Conservation (phyloP, 768 basidiomycete genomes). For the Suillus americanus region DNA sequence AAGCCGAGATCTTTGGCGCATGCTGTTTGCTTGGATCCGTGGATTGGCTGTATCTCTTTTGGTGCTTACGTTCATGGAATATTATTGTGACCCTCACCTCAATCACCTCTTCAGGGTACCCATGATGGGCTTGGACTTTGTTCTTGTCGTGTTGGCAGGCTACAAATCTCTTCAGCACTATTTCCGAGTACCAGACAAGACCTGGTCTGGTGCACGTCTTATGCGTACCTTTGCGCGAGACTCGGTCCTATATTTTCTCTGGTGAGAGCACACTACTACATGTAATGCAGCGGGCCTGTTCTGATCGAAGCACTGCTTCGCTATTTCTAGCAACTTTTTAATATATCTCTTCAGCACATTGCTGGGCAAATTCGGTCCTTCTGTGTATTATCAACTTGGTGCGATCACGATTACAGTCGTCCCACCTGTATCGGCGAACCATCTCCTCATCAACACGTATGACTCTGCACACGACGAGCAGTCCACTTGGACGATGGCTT, state of each 20-base stretch:
- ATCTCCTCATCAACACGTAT: background rate
- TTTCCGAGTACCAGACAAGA: constrained; percentile 6
- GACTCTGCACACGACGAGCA: background rate
- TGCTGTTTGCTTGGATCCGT: background rate
- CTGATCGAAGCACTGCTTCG: background rate
- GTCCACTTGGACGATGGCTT: background rate
- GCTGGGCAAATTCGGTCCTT: background rate
- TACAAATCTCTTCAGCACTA: constrained; percentile 12
- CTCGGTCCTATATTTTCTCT: constrained; percentile 8
- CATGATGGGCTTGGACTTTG: constrained; percentile 8
- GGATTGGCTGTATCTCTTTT: constrained; percentile 10
- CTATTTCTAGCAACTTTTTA: constrained; percentile 4
- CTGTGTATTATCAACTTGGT: constrained; percentile 5
- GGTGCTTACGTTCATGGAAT: background rate
- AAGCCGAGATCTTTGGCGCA: constrained; percentile 2
- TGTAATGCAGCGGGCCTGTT: background rate
- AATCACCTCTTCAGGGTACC: constrained; percentile 3
- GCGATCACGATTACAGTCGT: constrained; percentile 6
- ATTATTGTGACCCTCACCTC: background rate
- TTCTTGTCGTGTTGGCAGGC: constrained; percentile 7
- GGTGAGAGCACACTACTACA: background rate
- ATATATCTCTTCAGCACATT: constrained; percentile 9
- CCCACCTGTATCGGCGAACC: constrained; percentile 4
- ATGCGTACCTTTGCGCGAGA: constrained; percentile 7
- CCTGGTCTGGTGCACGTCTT: constrained; percentile 10